Evolutionary conservation across 768 basidiomycete species (phyloP).

Genomic region (Amanita jacksonii): DNA sequence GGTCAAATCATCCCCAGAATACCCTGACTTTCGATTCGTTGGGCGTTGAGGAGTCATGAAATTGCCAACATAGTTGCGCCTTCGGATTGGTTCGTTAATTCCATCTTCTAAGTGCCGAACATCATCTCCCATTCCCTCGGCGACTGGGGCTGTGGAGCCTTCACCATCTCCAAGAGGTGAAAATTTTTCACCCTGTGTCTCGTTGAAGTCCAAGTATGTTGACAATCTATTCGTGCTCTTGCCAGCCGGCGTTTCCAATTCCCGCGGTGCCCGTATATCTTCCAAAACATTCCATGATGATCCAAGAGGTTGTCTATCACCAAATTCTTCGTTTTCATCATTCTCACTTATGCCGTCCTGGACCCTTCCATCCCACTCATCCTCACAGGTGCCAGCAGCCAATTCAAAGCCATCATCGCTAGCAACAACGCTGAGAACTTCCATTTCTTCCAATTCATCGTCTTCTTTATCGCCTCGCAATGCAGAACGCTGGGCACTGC

Average conservation of each 20-base stretch:
- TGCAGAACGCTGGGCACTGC: constrained; percentile 56
- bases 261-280: too few relatives aligned
- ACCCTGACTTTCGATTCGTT: constrained; percentile 8
- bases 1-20: background rate
- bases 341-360: too few relatives aligned
- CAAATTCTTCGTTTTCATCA: constrained; percentile 13
- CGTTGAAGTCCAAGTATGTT: too few relatives aligned
- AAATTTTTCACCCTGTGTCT: too few relatives aligned
- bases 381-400: constrained; percentile 16
- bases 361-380: too few relatives aligned
- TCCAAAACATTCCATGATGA: too few relatives aligned
- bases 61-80: constrained; percentile 18
- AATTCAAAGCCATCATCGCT: constrained; percentile 25
- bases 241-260: too few relatives aligned
- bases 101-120: background rate
- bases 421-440: constrained; percentile 32
- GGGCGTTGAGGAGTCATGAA: constrained; percentile 55
- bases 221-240: too few relatives aligned
- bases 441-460: constrained; percentile 41
- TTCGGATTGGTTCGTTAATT: background rate
- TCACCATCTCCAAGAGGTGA: too few relatives aligned
- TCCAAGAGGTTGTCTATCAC: constrained; percentile 21
- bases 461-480: constrained; percentile 42
- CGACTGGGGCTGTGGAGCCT: background rate
- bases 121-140: background rate